phyloP scores from a whole-genome alignment of 1,139 yeast genomes.

The Saccharomyces pastorianus region DNA sequence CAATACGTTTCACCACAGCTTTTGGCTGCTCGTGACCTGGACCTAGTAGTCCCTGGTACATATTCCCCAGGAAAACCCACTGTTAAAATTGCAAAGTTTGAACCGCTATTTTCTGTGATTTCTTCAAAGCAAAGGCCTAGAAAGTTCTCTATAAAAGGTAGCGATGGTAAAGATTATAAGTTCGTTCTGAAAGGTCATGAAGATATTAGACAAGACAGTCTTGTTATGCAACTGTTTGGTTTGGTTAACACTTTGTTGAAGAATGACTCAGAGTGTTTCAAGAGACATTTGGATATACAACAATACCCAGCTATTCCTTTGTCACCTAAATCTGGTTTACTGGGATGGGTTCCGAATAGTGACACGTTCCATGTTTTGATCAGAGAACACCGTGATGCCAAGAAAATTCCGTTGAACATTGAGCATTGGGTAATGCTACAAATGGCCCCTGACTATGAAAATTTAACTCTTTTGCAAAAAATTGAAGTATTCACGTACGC shows the following conservation, averaged over 20 bases:
- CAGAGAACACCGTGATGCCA: constrained; percentile 83
- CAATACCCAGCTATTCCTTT: constrained; percentile 88
- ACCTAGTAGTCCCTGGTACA: constrained; percentile 90
- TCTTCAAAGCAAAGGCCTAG: constrained; percentile 96
- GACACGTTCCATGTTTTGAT: constrained; percentile 94
- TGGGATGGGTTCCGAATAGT: constrained; percentile 96
- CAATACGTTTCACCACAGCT: constrained; percentile 92
- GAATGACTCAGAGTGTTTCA: constrained; percentile 92
- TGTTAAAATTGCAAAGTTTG: constrained; percentile 64
- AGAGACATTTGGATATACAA: constrained; percentile 89
- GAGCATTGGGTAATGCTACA: constrained; percentile 94
- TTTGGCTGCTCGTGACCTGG: constrained; percentile 68
- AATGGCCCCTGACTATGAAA: constrained; percentile 97
- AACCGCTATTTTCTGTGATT: constrained; percentile 76
- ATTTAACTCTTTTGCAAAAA: constrained; percentile 77
- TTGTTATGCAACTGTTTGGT: constrained; percentile 97
- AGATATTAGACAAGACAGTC: constrained; percentile 93
- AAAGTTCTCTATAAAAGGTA: constrained; percentile 66
- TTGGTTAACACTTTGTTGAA: constrained; percentile 82
- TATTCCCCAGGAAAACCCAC: constrained; percentile 80
- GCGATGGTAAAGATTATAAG: constrained; percentile 85
- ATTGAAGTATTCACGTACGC: constrained; percentile 97
- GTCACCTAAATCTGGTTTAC: constrained; percentile 89
- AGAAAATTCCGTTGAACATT: constrained; percentile 80
- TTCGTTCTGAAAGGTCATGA: constrained; percentile 90